phyloP scores from a whole-genome alignment of 495 filamentous ascomycete species.

The Penicillium maclennaniae region DNA sequence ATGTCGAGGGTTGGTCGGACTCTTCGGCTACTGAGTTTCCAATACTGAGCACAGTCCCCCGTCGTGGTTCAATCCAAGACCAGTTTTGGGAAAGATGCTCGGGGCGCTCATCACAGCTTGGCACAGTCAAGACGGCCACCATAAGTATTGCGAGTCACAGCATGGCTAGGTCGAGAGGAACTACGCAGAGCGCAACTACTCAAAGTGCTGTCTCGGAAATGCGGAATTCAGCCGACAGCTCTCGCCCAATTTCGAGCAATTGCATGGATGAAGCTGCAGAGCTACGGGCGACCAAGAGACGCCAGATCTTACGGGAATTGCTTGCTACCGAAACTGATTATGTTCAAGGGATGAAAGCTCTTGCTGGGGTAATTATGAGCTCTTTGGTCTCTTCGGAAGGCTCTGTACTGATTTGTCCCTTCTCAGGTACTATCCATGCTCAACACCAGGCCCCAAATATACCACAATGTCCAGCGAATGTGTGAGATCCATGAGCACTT shows the following conservation, averaged over 20 bases:
- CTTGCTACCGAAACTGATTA: slow-evolving; percentile 85
- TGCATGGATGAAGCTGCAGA: slow-evolving; percentile 67
- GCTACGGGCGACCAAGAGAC: slow-evolving; percentile 66
- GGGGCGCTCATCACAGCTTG: slow-evolving; percentile 70
- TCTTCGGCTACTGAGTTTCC: slow-evolving; percentile 29
- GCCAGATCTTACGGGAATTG: slow-evolving; percentile 77
- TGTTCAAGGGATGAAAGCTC: slow-evolving; percentile 76
- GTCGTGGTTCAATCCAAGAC: slow-evolving; percentile 30
- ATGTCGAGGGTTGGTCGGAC: slow-evolving; percentile 45
- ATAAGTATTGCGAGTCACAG: slow-evolving; percentile 68
- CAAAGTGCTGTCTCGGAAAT: slow-evolving; percentile 53
- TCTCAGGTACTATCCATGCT: slow-evolving; percentile 36
- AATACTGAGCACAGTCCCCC: slow-evolving; percentile 17
- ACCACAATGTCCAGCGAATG: slow-evolving; percentile 41
- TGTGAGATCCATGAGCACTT: slow-evolving; percentile 44
- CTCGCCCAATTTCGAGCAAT: slow-evolving; percentile 46
- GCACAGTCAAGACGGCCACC: slow-evolving; percentile 71
- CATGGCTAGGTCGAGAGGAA: slow-evolving; percentile 55
- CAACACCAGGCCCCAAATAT: slow-evolving; percentile 36
- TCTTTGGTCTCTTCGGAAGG: neutral
- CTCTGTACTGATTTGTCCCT: neutral
- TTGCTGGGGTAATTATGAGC: slow-evolving; percentile 65
- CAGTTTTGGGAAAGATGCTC: slow-evolving; percentile 55
- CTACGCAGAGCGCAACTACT: slow-evolving; percentile 47
- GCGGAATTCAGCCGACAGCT: slow-evolving; percentile 66